Base-by-base conservation (phyloP, 2,329 filamentous ascomycete genomes). In the Colletotrichum australisinense region DNA sequence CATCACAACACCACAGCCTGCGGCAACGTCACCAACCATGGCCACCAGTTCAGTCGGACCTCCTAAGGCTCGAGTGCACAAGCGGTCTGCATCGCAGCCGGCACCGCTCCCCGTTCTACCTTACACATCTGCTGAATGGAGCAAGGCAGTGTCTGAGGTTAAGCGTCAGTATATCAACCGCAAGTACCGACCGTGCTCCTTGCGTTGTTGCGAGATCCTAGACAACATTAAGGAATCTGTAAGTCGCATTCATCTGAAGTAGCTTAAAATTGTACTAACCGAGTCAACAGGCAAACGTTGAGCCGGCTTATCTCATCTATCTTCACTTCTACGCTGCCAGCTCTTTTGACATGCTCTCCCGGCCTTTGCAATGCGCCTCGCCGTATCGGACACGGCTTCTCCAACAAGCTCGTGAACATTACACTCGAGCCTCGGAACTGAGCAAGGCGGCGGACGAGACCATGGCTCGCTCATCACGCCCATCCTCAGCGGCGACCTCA, bases 271-370 rank as follows among this genome's bases (percentile, higher is more conserved):
- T 57, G 64, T 19, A 58, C 72, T 78, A 75, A 78, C 71, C 62
- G 67, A 19, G 64, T 49, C 28, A 5, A 0, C n/a, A 80, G 78
- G 82, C 82, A 14, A 78, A 83, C 30, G 81, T 88, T 24, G 87
- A 90, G 77, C 87, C 88, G 2, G 82, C 88, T 7, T 87, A 91
- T 77, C 82, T 90, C 42, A 88, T 91, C 75, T 90, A 90, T 73
- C 83, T 91, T 6, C 86, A 90, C 78, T 91, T 91, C 78, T 91
- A 91, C 74, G 89, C 89, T n/a, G 89, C 89, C 24, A 87, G 84
- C n/a, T 87, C 89, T 16, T 84, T 89, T 55, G 89, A 91, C 77
- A 87, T 88, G 82, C 88, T 88, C 76, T 88, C 88, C 1, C 84
- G 86, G 32, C 83, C 85, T 46, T 81, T 90, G 8, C 84, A 84